These are phyloP conservation scores for Citrus cavaleriei DNA, from an alignment of 345 rosid species.

Conservation along the genomic window DNA sequence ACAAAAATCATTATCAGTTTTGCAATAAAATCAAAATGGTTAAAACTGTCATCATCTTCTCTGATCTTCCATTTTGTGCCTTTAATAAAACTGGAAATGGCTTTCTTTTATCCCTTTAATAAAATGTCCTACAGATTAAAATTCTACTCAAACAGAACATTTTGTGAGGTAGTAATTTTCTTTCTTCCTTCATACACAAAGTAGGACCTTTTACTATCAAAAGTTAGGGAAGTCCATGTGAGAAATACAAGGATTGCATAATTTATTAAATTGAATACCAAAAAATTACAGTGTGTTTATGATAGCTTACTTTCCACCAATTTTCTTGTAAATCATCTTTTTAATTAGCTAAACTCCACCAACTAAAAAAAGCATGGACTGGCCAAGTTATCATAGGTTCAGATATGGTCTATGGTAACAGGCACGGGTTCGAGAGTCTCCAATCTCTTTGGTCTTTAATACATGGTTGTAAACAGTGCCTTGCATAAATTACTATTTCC, in stretches of 20 bases:
- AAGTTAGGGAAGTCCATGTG: background rate
- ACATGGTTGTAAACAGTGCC: background rate
- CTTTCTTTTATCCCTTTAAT: background rate
- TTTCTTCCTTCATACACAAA: background rate
- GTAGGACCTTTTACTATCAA: background rate
- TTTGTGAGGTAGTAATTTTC: background rate
- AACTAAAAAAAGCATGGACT: background rate
- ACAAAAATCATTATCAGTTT: conserved; percentile 4
- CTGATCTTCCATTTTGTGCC: too few relatives aligned
- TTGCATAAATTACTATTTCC: background rate
- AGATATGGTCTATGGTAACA: background rate
- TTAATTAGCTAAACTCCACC: background rate
- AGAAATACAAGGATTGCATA: background rate
- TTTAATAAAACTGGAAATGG: too few relatives aligned
- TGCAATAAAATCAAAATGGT: background rate
- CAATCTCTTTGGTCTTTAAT: background rate
- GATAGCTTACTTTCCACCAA: background rate
- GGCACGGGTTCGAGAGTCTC: background rate
- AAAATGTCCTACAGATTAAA: background rate
- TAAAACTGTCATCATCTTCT: background rate
- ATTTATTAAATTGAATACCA: background rate
- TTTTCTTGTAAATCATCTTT: background rate
- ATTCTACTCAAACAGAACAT: background rate
- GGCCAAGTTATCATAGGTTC: background rate
- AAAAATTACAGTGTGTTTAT: background rate